Evolutionary conservation across 768 basidiomycete genomes (phyloP), one percentile per base, ranked within the genome.

Genomic region (Cystobasidium tubakii): DNA sequence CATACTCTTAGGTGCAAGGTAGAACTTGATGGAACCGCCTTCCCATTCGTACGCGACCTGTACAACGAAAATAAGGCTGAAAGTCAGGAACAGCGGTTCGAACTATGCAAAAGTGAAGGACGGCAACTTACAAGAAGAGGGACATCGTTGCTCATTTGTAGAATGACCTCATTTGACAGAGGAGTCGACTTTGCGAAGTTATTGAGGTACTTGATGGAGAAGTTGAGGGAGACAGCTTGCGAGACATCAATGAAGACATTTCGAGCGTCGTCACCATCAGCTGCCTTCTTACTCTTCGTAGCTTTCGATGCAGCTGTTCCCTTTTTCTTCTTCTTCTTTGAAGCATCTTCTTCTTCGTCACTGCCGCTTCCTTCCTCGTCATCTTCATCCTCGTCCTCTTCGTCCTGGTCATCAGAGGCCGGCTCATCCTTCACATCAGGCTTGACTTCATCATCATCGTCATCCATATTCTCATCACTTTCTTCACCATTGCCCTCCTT

Each of bases 151-250:
- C 88, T 90, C 88, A 96, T 88, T 86, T 89, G 89, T 27, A 96
- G 85, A 79, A 88, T 86, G 42, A 94, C 92, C 31, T 84, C 86
- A 75, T 83, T 84, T 17, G 87, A 86, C 44, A 99, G 83, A 34
- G 88, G 84, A 0, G 89, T 83, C 76, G 90, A 91, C 85, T 96
- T 98, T 66, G 92, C 87, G 79, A 99, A 98, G 83, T 96, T 97
- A 81, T 90, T 88, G 33, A 98, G 88, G 82, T 98, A 99, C 82
- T 97, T 98, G 78, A 98, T 84, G 36, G 91, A 92, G 84, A 98
- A 98, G 0, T 93, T 97, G 62, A 98, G 84, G 53, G 88, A 86
- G 75, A 99, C 95, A 76, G 90, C 87, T 80, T 90, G 88, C 79
- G 92, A 91, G 86, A 96, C 89, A 82, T 90, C 87, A 80, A 96